Evolutionary conservation across 768 basidiomycete species (phyloP).

Genomic region (Krasilnikovozyma curviuscula): DNA sequence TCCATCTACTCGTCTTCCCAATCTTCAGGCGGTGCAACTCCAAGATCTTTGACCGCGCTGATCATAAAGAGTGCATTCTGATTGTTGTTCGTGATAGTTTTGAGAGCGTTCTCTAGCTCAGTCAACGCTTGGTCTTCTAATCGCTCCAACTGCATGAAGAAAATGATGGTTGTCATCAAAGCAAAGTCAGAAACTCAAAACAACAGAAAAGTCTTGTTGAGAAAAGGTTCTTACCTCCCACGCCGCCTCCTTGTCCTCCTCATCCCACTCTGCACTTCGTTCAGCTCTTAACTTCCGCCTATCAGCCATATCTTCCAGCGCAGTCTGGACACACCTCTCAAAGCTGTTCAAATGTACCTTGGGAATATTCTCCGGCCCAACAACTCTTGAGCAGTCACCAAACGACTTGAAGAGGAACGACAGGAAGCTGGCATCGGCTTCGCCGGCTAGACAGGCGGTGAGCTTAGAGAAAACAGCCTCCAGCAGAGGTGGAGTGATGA

Average conservation of each 20-base stretch:
- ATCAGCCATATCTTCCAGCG: slow-evolving; percentile 50
- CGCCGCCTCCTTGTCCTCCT: slow-evolving; percentile 29
- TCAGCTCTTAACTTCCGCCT: slow-evolving; percentile 39
- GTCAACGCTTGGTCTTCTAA: slow-evolving; percentile 1
- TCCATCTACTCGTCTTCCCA: slow-evolving; percentile 12
- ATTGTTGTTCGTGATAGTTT: background rate
- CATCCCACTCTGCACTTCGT: slow-evolving; percentile 71
- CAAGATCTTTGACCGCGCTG: slow-evolving; percentile 4
- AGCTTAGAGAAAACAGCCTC: slow-evolving; percentile 47
- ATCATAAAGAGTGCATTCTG: slow-evolving; percentile 1
- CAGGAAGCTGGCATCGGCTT: slow-evolving; percentile 57
- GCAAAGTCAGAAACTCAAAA: background rate
- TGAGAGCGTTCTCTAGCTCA: background rate
- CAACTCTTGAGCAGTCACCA: slow-evolving; percentile 3
- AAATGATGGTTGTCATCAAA: background rate
- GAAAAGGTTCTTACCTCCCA: slow-evolving; percentile 1
- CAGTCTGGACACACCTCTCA: slow-evolving; percentile 50
- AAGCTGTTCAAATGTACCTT: slow-evolving; percentile 38
- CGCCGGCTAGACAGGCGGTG: slow-evolving; percentile 42
- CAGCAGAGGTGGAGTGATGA: slow-evolving; percentile 46
- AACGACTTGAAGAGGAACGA: slow-evolving; percentile 40
- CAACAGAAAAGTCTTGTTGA: background rate
- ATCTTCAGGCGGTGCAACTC: slow-evolving; percentile 3
- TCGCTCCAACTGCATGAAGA: slow-evolving; percentile 5
- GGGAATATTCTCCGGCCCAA: slow-evolving; percentile 35